Evolutionary conservation across 805 yeast genomes (phyloP), one percentile per base, ranked within the genome.

Genomic region (Saturnispora galanensis): DNA sequence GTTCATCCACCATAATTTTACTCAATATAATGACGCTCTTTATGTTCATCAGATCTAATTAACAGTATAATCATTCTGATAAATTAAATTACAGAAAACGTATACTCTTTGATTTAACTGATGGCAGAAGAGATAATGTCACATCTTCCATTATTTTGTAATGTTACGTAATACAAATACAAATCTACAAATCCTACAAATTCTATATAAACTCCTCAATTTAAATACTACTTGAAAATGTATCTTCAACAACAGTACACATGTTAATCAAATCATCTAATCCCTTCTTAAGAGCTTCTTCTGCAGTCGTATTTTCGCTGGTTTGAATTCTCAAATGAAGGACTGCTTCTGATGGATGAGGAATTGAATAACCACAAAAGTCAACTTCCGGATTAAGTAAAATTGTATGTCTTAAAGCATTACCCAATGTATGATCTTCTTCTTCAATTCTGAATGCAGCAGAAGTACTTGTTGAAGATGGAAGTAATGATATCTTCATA

Each of bases 341-440:
- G 54, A 84, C 82, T 49, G 86, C 73, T 66, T 93, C 98, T 31
- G 96, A 85, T 15, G 98, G 98, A 65, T 93, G 98, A 10, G 98
- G 98, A 53, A 93, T 93, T 37, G 97, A 87, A 67, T 93, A 93
- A 46, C 98, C 98, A 60, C 97, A 90, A 63, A 93, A 93, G 60
- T 93, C 98, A 21, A 93, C 98, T 52, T 88, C 95, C 33, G 97
- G 96, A 59, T 93, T 93, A 67, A 90, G 89, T 95, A 93, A 88
- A 55, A 93, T 87, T 61, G 90, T 79, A 65, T 88, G 89, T 62
- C 97, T 79, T 43, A 93, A 74, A 5, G 97, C 84, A 58, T 93
- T 93, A 18, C 98, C 98, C 41, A 93, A 67, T 1, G 98, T 93
- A 62, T 93, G 98, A 65, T 93, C 98, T 64, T 93, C 98, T 54